These are phyloP conservation scores for Lentinula detonsa DNA, from an alignment of 768 basidiomycete species.

Conservation along the genomic window DNA sequence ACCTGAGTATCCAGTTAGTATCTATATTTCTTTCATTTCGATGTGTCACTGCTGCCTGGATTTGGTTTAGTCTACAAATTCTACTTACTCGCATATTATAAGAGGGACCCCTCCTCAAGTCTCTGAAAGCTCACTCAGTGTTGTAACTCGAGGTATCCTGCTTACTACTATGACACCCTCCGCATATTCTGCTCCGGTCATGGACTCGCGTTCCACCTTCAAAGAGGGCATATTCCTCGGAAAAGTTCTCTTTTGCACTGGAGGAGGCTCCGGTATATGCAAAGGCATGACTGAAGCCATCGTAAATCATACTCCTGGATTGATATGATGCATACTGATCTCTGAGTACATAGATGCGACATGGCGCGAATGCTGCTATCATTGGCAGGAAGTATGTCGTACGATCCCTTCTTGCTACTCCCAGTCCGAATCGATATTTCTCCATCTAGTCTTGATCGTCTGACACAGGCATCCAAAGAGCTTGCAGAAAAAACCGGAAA, in stretches of 20 bases:
- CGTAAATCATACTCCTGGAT: slow-evolving; percentile 34
- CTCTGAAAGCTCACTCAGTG: not conserved
- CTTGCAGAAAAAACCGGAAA: slow-evolving; percentile 66
- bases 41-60: too few species aligned
- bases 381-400: slow-evolving; percentile 75
- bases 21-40: too few species aligned
- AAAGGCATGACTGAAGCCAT: slow-evolving; percentile 80
- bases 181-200: slow-evolving; percentile 37
- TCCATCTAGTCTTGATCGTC: slow-evolving; percentile 54
- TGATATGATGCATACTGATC: not conserved
- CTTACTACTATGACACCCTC: slow-evolving; percentile 31
- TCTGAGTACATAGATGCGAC: slow-evolving; percentile 53
- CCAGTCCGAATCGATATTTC: slow-evolving; percentile 5
- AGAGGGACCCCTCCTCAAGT: not conserved
- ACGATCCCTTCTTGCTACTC: not conserved
- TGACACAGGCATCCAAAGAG: slow-evolving; percentile 62
- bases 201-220: slow-evolving; percentile 61
- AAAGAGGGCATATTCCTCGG: slow-evolving; percentile 79
- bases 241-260: slow-evolving; percentile 88
- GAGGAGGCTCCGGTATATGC: slow-evolving; percentile 92
- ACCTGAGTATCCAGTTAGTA: too few species aligned
- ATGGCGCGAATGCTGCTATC: slow-evolving; percentile 78
- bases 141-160: not conserved
- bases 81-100: not conserved
- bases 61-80: too few species aligned